A percentile compares a stretch with the other conserved stretches of the same genome.
Evolutionary conservation across 148 eudicot species (phyloP).

Genomic region (Chenopodium berlandieri): DNA sequence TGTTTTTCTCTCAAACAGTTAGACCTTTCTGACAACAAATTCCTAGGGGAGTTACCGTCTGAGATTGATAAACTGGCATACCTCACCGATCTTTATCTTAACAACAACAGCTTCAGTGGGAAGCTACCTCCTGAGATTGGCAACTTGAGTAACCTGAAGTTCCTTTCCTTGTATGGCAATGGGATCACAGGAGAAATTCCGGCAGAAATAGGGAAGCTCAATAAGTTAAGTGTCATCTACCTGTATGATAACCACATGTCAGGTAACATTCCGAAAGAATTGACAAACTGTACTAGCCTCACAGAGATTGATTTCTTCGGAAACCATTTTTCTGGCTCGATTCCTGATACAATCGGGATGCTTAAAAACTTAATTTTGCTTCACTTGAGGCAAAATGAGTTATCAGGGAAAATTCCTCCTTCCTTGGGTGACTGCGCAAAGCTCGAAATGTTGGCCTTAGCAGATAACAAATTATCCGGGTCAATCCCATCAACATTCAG

Average conservation of each 20-base stretch:
- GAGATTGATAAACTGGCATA: conserved; percentile 44
- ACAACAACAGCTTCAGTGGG: conserved; percentile 80
- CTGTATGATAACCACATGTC: conserved; percentile 79
- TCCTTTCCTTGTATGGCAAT: conserved; percentile 56
- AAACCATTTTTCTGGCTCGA: conserved; percentile 60
- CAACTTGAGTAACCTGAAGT: conserved; percentile 59
- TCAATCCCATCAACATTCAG: conserved; percentile 59
- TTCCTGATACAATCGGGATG: conserved; percentile 70
- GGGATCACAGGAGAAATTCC: conserved; percentile 66
- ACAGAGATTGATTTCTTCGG: conserved; percentile 77
- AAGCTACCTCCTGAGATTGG: conserved; percentile 64
- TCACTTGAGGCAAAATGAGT: conserved; percentile 82
- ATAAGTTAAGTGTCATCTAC: conserved; percentile 53
- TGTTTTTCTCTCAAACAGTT: conserved; percentile 60
- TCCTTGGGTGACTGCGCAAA: conserved; percentile 71
- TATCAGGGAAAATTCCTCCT: conserved; percentile 68
- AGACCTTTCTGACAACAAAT: conserved; percentile 66
- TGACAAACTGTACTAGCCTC: conserved; percentile 68
- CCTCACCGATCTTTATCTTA: conserved; percentile 78
- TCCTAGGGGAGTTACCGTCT: conserved; percentile 57
- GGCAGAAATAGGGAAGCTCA: conserved; percentile 60
- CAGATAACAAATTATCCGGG: conserved; percentile 75
- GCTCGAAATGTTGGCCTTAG: conserved; percentile 60
- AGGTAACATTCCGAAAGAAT: conserved; percentile 67
- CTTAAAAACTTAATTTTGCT: conserved; percentile 59